A percentile compares a stretch with the other conserved stretches of the same genome.
Evolutionary conservation across 225 moss, liverwort and hornwort species (phyloP).

Genomic region (Physcomitrellopsis africana): DNA sequence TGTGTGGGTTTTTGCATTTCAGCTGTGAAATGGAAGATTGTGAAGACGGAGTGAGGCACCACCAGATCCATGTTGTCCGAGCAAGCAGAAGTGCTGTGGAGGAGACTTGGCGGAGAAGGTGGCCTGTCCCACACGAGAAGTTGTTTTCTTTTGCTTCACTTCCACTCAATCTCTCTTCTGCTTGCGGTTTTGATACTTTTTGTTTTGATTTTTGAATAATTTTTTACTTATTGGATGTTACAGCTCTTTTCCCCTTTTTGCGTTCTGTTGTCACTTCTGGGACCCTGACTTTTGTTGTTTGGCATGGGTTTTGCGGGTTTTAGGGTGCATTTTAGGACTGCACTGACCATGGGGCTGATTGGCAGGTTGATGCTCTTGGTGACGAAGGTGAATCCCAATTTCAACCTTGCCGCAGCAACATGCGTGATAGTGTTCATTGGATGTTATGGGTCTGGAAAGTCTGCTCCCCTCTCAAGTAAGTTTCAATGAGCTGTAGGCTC

Average conservation of each 20-base stretch:
- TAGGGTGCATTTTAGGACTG: neutral
- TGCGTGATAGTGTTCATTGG: slow-evolving; percentile 74
- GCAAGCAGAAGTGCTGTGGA: neutral
- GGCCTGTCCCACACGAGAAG: slow-evolving; percentile 54
- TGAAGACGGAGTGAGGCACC: too few relatives aligned
- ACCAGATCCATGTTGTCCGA: neutral
- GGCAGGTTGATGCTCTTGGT: slow-evolving; percentile 65
- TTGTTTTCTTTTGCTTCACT: neutral
- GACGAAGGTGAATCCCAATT: slow-evolving; percentile 66
- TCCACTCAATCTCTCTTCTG: too few relatives aligned
- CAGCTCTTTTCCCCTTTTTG: too few relatives aligned
- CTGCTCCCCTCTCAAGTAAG: slow-evolving; percentile 9
- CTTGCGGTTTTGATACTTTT: too few relatives aligned
- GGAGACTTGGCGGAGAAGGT: slow-evolving; percentile 45
- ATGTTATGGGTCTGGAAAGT: slow-evolving; percentile 75
- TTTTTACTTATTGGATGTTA: too few relatives aligned
- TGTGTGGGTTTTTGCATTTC: neutral
- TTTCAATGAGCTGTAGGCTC: too few relatives aligned
- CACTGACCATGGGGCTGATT: neutral
- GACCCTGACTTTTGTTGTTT: too few relatives aligned
- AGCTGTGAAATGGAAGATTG: too few relatives aligned
- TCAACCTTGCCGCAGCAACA: slow-evolving; percentile 73
- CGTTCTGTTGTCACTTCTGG: too few relatives aligned
- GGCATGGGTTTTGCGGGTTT: neutral
- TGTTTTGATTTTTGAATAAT: too few relatives aligned